A percentile compares a stretch with the other conserved stretches of the same genome.
Conservation (phyloP, 495 filamentous ascomycete species). For the Astrothelium subdiscretum region DNA sequence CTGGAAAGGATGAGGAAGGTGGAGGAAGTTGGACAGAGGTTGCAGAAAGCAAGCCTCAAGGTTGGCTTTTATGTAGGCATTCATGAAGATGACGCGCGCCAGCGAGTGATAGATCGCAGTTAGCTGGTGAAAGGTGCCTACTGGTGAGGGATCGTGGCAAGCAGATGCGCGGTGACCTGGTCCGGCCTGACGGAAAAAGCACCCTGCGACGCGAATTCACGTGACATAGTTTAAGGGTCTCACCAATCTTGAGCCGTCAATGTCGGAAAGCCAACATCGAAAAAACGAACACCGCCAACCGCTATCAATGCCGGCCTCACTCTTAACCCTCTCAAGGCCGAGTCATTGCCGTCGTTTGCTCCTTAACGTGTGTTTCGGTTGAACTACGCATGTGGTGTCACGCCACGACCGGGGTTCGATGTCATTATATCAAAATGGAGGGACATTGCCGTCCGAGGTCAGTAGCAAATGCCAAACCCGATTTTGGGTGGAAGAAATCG, state of each 20-base stretch:
- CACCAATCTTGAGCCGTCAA: not conserved
- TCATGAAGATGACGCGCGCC: not conserved
- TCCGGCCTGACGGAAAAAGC: no score
- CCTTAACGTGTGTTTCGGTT: not conserved
- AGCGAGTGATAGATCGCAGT: no score
- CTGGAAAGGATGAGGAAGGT: not conserved
- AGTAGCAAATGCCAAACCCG: not conserved
- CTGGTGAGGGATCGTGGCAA: no score
- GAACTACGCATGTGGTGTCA: not conserved
- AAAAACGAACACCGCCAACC: not conserved
- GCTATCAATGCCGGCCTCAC: not conserved
- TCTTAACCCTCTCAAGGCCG: not conserved
- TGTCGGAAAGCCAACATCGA: not conserved
- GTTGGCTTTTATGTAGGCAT: no score
- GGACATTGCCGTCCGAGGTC: slow-evolving; percentile 1
- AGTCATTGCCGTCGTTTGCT: not conserved
- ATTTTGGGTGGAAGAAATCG: not conserved
- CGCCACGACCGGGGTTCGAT: not conserved
- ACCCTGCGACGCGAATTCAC: not conserved
- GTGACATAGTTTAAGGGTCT: not conserved
- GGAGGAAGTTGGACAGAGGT: no score
- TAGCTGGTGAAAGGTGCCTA: no score
- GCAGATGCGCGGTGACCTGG: no score
- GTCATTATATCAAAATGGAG: not conserved
- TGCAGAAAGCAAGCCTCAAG: no score